Evolutionary conservation across 2,329 filamentous ascomycete species (phyloP).

Genomic region (Neonectria neomacrospora): DNA sequence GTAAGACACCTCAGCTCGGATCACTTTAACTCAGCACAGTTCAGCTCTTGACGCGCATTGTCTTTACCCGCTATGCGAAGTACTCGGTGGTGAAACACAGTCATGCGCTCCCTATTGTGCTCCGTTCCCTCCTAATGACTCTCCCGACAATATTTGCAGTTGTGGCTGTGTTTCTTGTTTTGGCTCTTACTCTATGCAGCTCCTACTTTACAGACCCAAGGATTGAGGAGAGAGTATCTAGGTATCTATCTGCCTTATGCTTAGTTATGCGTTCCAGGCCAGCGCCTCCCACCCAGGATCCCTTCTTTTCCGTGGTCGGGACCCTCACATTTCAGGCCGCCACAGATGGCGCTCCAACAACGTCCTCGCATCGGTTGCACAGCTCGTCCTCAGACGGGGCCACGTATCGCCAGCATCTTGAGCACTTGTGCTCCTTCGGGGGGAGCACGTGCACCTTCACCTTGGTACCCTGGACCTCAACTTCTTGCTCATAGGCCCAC

Average conservation of each 20-base stretch:
- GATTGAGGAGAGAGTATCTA: conserved; percentile 18
- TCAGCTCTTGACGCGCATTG: background rate
- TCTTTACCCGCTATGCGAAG: background rate
- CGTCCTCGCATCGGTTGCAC: conserved; percentile 78
- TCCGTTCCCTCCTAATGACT: background rate
- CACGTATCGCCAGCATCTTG: conserved; percentile 88
- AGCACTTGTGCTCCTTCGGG: conserved; percentile 75
- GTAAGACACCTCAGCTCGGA: conserved; percentile 16
- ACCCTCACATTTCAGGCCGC: conserved; percentile 20
- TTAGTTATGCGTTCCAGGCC: background rate
- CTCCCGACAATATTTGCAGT: background rate
- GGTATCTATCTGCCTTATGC: background rate
- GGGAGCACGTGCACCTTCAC: conserved; percentile 59
- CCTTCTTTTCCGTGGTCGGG: conserved; percentile 10
- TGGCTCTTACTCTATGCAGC: background rate
- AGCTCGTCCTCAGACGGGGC: conserved; percentile 73
- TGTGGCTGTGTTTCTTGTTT: background rate
- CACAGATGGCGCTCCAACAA: conserved; percentile 55
- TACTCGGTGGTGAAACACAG: background rate
- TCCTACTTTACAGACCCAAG: background rate
- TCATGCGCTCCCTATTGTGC: conserved; percentile 6
- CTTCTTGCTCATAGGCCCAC: conserved; percentile 57
- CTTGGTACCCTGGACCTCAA: conserved; percentile 53
- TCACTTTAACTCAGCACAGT: conserved; percentile 1
- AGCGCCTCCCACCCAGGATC: background rate